phyloP scores from a whole-genome alignment of 2,329 filamentous ascomycete genomes.

The Claviceps sp. region DNA sequence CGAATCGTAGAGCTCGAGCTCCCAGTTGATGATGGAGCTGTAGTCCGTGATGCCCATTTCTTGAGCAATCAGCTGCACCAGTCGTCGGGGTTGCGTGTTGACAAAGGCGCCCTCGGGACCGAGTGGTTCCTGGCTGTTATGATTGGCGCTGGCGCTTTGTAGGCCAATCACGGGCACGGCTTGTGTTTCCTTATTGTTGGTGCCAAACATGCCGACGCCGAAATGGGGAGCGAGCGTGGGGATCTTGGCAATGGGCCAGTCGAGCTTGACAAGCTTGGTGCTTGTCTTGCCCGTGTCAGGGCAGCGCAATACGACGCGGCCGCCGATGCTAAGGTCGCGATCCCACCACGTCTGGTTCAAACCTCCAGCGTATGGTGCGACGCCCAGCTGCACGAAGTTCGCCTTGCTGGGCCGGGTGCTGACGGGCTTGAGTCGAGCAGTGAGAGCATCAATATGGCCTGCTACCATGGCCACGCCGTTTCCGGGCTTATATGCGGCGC shows the following conservation, averaged over 20 bases:
- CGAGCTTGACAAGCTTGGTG: conserved; percentile 74
- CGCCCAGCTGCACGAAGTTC: conserved; percentile 78
- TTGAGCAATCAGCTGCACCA: conserved; percentile 70
- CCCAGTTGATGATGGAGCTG: conserved; percentile 80
- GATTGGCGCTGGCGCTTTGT: conserved; percentile 47
- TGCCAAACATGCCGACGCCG: conserved; percentile 56
- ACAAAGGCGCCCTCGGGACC: conserved; percentile 60
- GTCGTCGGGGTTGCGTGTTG: conserved; percentile 68
- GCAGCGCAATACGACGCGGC: conserved; percentile 74
- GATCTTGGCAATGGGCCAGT: conserved; percentile 87
- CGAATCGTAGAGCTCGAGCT: conserved; percentile 85
- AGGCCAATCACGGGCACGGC: conserved; percentile 89
- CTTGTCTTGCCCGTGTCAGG: conserved; percentile 58
- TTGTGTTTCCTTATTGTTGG: conserved; percentile 76
- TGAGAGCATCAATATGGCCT: conserved; percentile 86
- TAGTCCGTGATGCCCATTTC: conserved; percentile 62
- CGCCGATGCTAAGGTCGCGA: conserved; percentile 80
- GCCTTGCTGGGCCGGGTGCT: conserved; percentile 72
- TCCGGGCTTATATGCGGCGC: conserved; percentile 65
- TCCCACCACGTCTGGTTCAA: conserved; percentile 95
- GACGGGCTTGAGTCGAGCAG: conserved; percentile 81
- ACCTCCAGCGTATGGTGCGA: conserved; percentile 83
- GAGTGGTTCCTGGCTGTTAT: conserved; percentile 28
- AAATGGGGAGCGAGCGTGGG: conserved; percentile 92
- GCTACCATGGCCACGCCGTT: conserved; percentile 82